Evolutionary conservation across 805 yeast genomes (phyloP), one percentile per base, ranked within the genome.

Genomic region (Pichia occidentalis): DNA sequence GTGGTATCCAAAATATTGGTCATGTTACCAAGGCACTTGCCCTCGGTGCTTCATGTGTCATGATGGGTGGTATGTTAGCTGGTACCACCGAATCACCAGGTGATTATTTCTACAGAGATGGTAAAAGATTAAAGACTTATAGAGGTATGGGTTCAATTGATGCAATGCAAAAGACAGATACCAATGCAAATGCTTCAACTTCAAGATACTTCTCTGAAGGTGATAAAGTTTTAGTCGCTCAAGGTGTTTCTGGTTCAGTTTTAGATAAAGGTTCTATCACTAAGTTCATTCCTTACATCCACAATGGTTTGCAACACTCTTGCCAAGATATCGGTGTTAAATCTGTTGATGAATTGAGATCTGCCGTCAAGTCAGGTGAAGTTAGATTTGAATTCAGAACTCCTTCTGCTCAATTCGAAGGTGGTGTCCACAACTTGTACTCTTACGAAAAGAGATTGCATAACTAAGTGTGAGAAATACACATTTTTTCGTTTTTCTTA

Each of bases 71-170:
- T 69, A 80, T 92, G 77, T 74, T 92, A 57, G 98, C 98, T 45
- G 98, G 98, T 70, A 92, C 98, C 44, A 68, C 92, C 46, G 98
- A 92, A 72, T 82, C 97, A 46, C 98, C 98, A 56, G 98, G 98
- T 68, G 88, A 85, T 57, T 92, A 88, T 73, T 92, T 85, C 71
- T 92, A 80, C 82, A 79, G 95, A 61, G 98, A 92, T 60, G 98
- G 98, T 61, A 80, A 92, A 74, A 84, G 98, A 70, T 78, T 92
- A 65, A 92, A 92, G 77, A 67, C 86, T 45, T 92, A 92, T 77
- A 82, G 98, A 71, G 98, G 98, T 71, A 92, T 92, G 98, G 98
- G 98, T 55, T 90, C 97, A 29, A 80, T 92, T 55, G 98, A 90
- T 64, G 98, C 98, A 51, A 90, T 90, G 97, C 90, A 88, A 75